Conservation (phyloP, 805 yeast species). For the Yamadazyma takamatsuzukensis region DNA sequence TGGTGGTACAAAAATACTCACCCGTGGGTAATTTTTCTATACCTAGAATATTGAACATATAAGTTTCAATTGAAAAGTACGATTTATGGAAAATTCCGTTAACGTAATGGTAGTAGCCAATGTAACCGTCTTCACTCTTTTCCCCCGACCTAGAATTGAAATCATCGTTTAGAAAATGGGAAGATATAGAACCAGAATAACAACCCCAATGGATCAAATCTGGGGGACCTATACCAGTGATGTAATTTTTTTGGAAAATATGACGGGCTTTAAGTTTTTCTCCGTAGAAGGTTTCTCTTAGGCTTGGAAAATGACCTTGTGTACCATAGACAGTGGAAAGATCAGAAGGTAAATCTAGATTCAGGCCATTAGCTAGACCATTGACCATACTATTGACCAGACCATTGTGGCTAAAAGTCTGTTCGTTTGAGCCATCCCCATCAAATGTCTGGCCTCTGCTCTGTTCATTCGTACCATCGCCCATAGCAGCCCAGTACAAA, state of each 20-base stretch:
- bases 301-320: conserved; percentile 8
- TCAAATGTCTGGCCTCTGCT: too few relatives aligned
- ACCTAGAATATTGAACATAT: conserved; percentile 26
- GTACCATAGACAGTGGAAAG: too few relatives aligned
- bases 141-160: too few relatives aligned
- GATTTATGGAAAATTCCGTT: conserved; percentile 28
- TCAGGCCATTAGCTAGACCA: too few relatives aligned
- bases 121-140: conserved; percentile 35
- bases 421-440: too few relatives aligned
- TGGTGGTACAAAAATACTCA: conserved; percentile 15
- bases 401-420: too few relatives aligned
- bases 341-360: too few relatives aligned
- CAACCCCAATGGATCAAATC: conserved; percentile 38
- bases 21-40: conserved; percentile 13
- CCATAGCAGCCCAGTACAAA: too few relatives aligned
- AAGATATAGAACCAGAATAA: conserved; percentile 28
- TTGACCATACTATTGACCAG: too few relatives aligned
- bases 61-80: conserved; percentile 24
- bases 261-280: conserved; percentile 6
- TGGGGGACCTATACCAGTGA: conserved; percentile 27
- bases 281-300: conserved; percentile 11
- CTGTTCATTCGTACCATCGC: too few relatives aligned
- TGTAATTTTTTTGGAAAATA: conserved; percentile 6
- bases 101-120: conserved; percentile 36
- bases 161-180: conserved; percentile 23